phyloP scores from a whole-genome alignment of 805 yeast species.

The Saccharomycopsis amapae region DNA sequence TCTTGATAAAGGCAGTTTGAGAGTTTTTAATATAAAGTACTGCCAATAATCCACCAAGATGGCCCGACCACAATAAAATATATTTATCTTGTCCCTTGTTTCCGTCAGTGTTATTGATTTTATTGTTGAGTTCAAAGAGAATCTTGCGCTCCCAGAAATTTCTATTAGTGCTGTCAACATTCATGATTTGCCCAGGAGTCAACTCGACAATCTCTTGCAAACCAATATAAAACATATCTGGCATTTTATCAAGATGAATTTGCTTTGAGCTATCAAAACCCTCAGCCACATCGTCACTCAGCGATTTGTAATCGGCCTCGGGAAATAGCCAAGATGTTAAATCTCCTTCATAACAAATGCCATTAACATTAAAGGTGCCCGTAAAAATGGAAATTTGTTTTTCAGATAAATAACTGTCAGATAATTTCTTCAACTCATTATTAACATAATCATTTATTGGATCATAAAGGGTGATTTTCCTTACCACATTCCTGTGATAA shows the following conservation, averaged over 20 bases:
- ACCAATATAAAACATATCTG: constrained; percentile 77
- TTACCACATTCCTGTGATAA: constrained; percentile 7
- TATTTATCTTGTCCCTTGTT: constrained; percentile 35
- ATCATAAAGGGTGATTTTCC: constrained; percentile 42
- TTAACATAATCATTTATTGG: constrained; percentile 81
- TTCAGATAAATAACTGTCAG: constrained; percentile 49
- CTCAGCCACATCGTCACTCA: neutral
- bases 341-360: constrained; percentile 51
- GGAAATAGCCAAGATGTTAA: constrained; percentile 29
- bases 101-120: constrained; percentile 23
- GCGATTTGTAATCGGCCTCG: constrained; percentile 5
- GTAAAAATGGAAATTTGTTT: constrained; percentile 59
- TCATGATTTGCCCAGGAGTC: constrained; percentile 74
- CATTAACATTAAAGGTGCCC: constrained; percentile 87
- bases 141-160: constrained; percentile 62
- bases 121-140: constrained; percentile 37
- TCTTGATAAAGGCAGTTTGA: constrained; percentile 45
- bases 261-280: neutral
- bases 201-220: constrained; percentile 86
- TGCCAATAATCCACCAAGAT: constrained; percentile 77
- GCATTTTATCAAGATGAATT: constrained; percentile 29
- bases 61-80: constrained; percentile 62
- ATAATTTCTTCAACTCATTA: constrained; percentile 48
- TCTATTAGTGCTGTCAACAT: constrained; percentile 59
- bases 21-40: constrained; percentile 58